Evolutionary conservation across 1,139 yeast genomes (phyloP), one percentile per base, ranked within the genome.

Genomic region (Nakaseomyces uthaithaninus): DNA sequence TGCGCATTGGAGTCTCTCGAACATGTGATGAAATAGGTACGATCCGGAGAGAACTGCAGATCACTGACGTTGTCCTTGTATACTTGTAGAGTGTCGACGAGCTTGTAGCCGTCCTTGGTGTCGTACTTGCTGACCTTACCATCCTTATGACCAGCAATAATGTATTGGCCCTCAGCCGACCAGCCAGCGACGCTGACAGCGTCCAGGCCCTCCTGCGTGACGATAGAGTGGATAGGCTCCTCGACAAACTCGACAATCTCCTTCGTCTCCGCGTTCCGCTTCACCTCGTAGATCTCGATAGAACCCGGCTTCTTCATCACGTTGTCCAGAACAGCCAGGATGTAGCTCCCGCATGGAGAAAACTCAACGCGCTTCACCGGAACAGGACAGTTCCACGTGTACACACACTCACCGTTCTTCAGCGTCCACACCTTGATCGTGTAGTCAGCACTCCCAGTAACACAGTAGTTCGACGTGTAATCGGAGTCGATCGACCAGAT

Each of bases 401-500:
- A 75, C 27, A 86, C 70, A 56, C 80, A 75, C 57, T 79, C 72
- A 39, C 98, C 99, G 42, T 78, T 81, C 56, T 73, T 70, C 20
- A 84, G 83, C 50, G 74, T 73, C 97, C 97, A 91, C 49, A 91
- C 72, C 54, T 83, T 83, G 53, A 85, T 77, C 41, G 84, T 72
- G 63, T 82, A 77, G 62, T 91, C 99, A 44, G 95, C 95, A 50
- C 94, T 79, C 30, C 95, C 97, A 4, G 98, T 89, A 44, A 80
- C 78, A 53, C 86, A 79, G 49, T 75, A 74, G 33, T 72, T 69
- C 18, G 93, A 66, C 58, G 72, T 71, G 37, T 73, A 69, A 62
- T 85, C 94, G 41, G 87, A 82, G 60, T 91, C 97, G 49, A 91
- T 81, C 30, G 95, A 80, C 94, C 94, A 87, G 57, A 91, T 81